Evolutionary conservation across 208 protist genomes (phyloP).

Genomic region (Crithidia fasciculata): DNA sequence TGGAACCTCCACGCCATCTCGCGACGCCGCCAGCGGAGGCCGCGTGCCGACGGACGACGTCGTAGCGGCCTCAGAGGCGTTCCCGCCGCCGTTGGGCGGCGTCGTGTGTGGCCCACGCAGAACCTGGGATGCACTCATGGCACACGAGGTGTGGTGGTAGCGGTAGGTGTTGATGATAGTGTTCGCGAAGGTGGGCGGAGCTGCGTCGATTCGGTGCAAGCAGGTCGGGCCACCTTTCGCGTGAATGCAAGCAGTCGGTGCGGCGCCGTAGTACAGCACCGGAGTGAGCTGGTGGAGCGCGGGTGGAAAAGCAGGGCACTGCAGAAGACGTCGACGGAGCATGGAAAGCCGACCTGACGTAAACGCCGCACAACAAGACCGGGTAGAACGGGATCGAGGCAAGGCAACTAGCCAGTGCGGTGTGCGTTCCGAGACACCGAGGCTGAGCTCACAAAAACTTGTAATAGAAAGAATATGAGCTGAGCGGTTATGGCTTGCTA

Average conservation of each 20-base stretch:
- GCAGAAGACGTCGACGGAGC: conserved; percentile 10
- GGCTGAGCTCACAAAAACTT: too few relatives aligned
- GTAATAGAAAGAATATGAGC: too few relatives aligned
- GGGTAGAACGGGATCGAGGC: too few relatives aligned
- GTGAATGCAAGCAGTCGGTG: background rate
- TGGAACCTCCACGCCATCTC: conserved; percentile 27
- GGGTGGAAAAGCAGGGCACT: background rate
- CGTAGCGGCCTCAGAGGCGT: background rate
- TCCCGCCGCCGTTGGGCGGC: background rate
- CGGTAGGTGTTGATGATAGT: background rate
- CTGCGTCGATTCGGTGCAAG: too few relatives aligned
- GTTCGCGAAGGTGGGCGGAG: too few relatives aligned
- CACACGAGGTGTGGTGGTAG: background rate
- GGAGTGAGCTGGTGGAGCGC: background rate
- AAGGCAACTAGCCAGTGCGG: too few relatives aligned
- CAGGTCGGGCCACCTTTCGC: too few relatives aligned
- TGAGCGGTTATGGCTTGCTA: too few relatives aligned
- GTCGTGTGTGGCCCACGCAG: background rate
- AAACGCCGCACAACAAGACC: conserved; percentile 2
- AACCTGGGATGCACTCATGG: background rate
- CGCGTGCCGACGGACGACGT: background rate
- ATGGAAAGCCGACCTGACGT: conserved; percentile 14
- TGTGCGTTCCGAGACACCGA: too few relatives aligned
- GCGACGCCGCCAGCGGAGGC: conserved; percentile 9
- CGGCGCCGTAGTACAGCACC: background rate